Conservation (phyloP, 495 filamentous ascomycete genomes). For the Articulospora tetracladia region DNA sequence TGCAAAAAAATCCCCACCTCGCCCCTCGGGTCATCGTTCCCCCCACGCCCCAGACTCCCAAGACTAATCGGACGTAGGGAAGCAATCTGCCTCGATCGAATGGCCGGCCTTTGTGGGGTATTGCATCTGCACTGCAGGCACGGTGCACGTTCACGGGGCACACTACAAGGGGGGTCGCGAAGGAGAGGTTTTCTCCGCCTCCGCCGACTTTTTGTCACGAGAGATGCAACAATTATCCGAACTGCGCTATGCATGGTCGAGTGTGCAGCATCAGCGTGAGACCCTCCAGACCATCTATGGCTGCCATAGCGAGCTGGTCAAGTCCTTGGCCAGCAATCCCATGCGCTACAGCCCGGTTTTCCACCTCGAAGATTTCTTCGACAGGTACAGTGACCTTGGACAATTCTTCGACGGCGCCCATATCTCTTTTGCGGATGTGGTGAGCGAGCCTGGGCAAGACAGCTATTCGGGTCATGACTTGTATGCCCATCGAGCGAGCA, state of each 20-base stretch:
- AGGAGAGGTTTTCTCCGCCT: constrained; percentile 61
- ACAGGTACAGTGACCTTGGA: constrained; percentile 58
- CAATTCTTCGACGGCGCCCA: constrained; percentile 48
- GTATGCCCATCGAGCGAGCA: constrained; percentile 33
- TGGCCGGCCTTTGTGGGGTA: constrained; percentile 83
- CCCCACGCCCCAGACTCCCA: not conserved
- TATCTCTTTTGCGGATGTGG: constrained; percentile 37
- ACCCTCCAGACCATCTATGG: constrained; percentile 69
- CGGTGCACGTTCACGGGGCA: constrained; percentile 79
- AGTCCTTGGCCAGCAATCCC: constrained; percentile 59
- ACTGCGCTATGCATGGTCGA: constrained; percentile 68
- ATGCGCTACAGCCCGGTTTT: constrained; percentile 74
- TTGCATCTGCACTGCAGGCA: constrained; percentile 77
- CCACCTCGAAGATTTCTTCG: constrained; percentile 82
- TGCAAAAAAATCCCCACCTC: not conserved
- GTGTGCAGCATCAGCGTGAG: constrained; percentile 74
- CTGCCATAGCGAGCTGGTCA: constrained; percentile 70
- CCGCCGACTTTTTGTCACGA: constrained; percentile 66
- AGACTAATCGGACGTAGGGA: constrained; percentile 11
- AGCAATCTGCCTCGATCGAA: constrained; percentile 58
- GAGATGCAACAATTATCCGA: constrained; percentile 77
- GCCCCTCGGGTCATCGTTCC: not conserved
- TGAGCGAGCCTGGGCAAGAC: constrained; percentile 41
- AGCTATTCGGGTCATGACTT: constrained; percentile 40
- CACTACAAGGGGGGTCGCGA: constrained; percentile 58